Evolutionary conservation across 164 flowering plant genomes (phyloP), one percentile per base, ranked within the genome.

Genomic region (Amborella trichopoda): DNA sequence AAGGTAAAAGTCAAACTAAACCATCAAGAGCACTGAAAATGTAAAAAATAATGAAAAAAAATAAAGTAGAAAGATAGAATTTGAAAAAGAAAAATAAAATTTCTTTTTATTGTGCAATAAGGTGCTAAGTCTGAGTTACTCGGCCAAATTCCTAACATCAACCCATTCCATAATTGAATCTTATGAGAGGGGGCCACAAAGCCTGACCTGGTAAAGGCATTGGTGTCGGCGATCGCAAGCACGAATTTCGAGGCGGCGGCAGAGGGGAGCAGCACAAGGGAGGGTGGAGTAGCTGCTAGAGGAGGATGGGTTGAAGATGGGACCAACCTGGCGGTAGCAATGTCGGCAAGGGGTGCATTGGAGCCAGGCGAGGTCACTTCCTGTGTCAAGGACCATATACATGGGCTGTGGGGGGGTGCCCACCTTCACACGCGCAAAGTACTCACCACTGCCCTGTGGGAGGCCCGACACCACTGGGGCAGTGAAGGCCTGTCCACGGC

Each of bases 321-420:
- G 95, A 63, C 77, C 96, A 19, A 78, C 8, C 48, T 91, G 99
- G 4, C 78, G 40, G 73, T 91, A 91, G 61, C 99, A 91, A 40
- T 67, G 77, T 52, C 52, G 55, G 59, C 99, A 91, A 0, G 96
- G 99, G 3, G 80, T 62, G 49, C 99, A 91, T 56, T 91, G 99
- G 48, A 87, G 28, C 99, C 99, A 91, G 13, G 77, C 74, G 50
- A 91, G 64, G 62, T 91, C 99, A 58, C 88, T 78, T 14, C 99
- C 99, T 3, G 99, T 91, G 49, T 91, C 99, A 4, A 91, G 67
- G 19, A 87, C 96, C 90, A 89, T 73, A 73, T 74, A 85, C 1
- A 67, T 44, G 59, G 75, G 66, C 41, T 26, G 69, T 6, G 91
- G 68, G 1, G 97, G 97, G 2, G 97, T 81, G 1, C 97, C 97